These are phyloP conservation scores for Pythium brachiatum DNA, from an alignment of 352 stramenopile genomes.

Conservation along the genomic window DNA sequence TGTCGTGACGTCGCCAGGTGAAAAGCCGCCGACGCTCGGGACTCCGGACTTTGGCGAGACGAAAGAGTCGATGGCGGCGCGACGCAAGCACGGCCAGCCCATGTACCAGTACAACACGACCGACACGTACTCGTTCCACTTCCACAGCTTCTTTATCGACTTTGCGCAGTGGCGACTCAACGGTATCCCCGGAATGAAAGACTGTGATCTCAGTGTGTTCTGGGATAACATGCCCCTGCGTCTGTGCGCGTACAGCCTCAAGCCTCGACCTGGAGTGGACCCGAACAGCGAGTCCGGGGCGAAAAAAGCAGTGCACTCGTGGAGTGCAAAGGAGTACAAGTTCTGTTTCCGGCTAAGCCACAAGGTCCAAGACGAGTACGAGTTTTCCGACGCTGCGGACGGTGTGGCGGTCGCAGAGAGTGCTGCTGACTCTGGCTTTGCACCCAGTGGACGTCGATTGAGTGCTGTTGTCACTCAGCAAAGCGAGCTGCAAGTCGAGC, in stretches of 20 bases:
- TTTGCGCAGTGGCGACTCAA: constrained; percentile 54
- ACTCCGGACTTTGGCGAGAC: constrained; percentile 54
- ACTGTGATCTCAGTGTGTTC: constrained; percentile 44
- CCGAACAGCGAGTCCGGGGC: constrained; percentile 22
- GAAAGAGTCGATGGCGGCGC: constrained; percentile 29
- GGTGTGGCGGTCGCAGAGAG: constrained; percentile 1
- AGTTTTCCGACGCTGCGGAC: constrained; percentile 11
- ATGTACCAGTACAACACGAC: constrained; percentile 57
- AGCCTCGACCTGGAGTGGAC: constrained; percentile 18
- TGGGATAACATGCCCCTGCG: constrained; percentile 64
- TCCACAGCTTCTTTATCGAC: constrained; percentile 73
- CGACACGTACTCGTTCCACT: constrained; percentile 72
- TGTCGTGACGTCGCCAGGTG: constrained; percentile 38
- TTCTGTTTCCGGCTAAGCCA: constrained; percentile 55
- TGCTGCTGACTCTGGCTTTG: background rate
- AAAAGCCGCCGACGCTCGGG: constrained; percentile 36
- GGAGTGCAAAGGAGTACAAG: constrained; percentile 46
- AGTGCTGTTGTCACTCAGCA: constrained; percentile 23
- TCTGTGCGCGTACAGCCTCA: constrained; percentile 54
- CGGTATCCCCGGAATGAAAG: constrained; percentile 47
- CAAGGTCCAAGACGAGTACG: constrained; percentile 27
- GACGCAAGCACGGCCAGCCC: constrained; percentile 32
- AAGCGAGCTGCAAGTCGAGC: constrained; percentile 26
- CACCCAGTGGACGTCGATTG: background rate
- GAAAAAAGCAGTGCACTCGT: constrained; percentile 33